Percentiles rank a stretch among this genome's conserved stretches.
Evolutionary conservation across 768 basidiomycete species (phyloP).

Genomic region (Mycena floridula): DNA sequence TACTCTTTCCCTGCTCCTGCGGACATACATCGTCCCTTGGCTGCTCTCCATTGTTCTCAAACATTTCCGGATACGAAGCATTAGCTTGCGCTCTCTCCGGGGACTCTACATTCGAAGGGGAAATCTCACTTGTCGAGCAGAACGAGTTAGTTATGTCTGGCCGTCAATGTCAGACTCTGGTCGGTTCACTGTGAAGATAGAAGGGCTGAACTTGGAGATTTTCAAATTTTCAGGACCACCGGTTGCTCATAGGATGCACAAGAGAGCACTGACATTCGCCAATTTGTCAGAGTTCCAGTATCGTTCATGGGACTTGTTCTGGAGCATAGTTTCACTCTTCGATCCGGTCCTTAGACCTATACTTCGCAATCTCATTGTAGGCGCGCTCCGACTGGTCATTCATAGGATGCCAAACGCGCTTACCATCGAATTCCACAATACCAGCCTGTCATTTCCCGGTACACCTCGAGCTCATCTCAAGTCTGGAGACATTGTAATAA

Average conservation of each 20-base stretch:
- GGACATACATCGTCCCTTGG: slow-evolving; percentile 64
- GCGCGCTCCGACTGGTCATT: slow-evolving; percentile 51
- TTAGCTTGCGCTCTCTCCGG: slow-evolving; percentile 73
- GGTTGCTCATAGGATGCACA: slow-evolving; percentile 27
- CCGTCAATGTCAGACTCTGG: slow-evolving; percentile 42
- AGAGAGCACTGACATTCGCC: slow-evolving; percentile 38
- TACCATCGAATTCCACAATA: slow-evolving; percentile 59
- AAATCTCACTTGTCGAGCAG: slow-evolving; percentile 49
- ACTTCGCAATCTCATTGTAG: slow-evolving; percentile 48
- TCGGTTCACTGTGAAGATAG: slow-evolving; percentile 56
- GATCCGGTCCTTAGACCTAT: slow-evolving; percentile 62
- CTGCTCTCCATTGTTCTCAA: slow-evolving; percentile 54
- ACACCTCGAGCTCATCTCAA: slow-evolving; percentile 45
- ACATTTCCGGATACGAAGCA: slow-evolving; percentile 61
- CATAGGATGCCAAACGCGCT: slow-evolving; percentile 64
- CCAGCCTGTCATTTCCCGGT: slow-evolving; percentile 43
- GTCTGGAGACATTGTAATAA: slow-evolving; percentile 44
- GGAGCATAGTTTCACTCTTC: slow-evolving; percentile 34
- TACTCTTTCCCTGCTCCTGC: slow-evolving; percentile 51
- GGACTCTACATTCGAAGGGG: slow-evolving; percentile 65
- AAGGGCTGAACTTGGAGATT: slow-evolving; percentile 54
- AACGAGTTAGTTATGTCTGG: slow-evolving; percentile 63
- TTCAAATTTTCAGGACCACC: slow-evolving; percentile 20
- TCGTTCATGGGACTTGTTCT: slow-evolving; percentile 32
- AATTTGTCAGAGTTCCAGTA: slow-evolving; percentile 36